Conservation (phyloP, 2,329 filamentous ascomycete genomes). For the Sclerotinia nivalis region DNA sequence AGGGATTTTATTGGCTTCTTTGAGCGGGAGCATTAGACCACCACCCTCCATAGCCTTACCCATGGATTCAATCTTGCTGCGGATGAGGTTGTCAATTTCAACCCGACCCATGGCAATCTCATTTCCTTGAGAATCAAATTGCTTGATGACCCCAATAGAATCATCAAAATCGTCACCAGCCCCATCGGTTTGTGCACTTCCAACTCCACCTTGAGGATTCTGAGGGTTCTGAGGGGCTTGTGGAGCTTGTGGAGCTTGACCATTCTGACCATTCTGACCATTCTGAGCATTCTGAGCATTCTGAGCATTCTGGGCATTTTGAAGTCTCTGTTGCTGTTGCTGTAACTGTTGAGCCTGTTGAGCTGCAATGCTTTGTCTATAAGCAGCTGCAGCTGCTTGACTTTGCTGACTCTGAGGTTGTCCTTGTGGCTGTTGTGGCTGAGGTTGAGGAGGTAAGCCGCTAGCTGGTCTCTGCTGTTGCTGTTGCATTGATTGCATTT, state of each 20-base stretch:
- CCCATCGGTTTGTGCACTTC: conserved; percentile 73
- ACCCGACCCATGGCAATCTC: conserved; percentile 57
- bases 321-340: conserved; percentile 15
- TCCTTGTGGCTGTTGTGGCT: conserved; percentile 12
- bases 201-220: conserved; percentile 45
- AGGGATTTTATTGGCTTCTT: conserved; percentile 36
- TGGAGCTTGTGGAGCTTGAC: conserved; percentile 35
- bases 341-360: conserved; percentile 21
- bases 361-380: conserved; percentile 17
- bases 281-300: conserved; percentile 42
- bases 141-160: conserved; percentile 58
- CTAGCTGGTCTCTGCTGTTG: conserved; percentile 7
- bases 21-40: conserved; percentile 72
- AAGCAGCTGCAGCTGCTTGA: conserved; percentile 16
- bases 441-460: neutral
- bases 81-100: conserved; percentile 69
- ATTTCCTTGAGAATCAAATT: conserved; percentile 55
- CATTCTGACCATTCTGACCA: conserved; percentile 28
- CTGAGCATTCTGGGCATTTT: conserved; percentile 37
- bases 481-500: conserved; percentile 4
- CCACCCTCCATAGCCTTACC: conserved; percentile 72
- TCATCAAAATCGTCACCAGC: conserved; percentile 57
- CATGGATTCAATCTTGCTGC: conserved; percentile 64
- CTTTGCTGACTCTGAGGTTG: conserved; percentile 9
- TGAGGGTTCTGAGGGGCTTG: conserved; percentile 29